Percentiles rank a stretch among this genome's conserved stretches.
Evolutionary conservation across 2,329 filamentous ascomycete species (phyloP).

Genomic region (Xylariaceae sp.): DNA sequence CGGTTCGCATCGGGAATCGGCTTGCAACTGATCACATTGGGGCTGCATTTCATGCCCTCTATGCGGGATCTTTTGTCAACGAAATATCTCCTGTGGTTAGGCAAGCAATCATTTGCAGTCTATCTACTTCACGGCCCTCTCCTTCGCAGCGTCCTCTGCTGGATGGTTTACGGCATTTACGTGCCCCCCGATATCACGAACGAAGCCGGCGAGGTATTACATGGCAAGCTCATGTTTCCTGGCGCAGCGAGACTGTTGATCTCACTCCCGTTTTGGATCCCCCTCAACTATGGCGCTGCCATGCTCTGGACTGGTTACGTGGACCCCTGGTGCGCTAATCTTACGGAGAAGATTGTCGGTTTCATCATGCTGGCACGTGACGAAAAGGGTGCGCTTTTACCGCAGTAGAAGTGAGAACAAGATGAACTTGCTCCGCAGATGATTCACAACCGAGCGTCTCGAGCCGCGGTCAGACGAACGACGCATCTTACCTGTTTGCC

Average conservation of each 20-base stretch:
- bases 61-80: slow-evolving; percentile 49
- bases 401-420: slow-evolving; percentile 22
- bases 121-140: slow-evolving; percentile 59
- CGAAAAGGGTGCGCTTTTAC: slow-evolving; percentile 31
- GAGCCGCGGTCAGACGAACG: neutral
- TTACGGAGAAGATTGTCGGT: slow-evolving; percentile 37
- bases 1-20: slow-evolving; percentile 37
- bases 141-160: slow-evolving; percentile 53
- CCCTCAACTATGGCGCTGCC: slow-evolving; percentile 41
- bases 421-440: neutral
- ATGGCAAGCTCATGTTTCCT: slow-evolving; percentile 36
- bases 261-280: slow-evolving; percentile 41
- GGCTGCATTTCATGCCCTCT: slow-evolving; percentile 31
- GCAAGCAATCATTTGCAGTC: slow-evolving; percentile 58
- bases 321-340: slow-evolving; percentile 44
- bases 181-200: slow-evolving; percentile 34
- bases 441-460: neutral
- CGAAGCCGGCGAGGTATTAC: slow-evolving; percentile 33
- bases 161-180: slow-evolving; percentile 50
- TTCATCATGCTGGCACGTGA: slow-evolving; percentile 30
- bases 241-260: slow-evolving; percentile 34
- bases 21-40: slow-evolving; percentile 30
- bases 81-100: slow-evolving; percentile 54
- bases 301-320: slow-evolving; percentile 49
- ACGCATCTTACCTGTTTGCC: neutral